phyloP scores from a whole-genome alignment of 2,329 filamentous ascomycete species.

The Spiromastix sp. region DNA sequence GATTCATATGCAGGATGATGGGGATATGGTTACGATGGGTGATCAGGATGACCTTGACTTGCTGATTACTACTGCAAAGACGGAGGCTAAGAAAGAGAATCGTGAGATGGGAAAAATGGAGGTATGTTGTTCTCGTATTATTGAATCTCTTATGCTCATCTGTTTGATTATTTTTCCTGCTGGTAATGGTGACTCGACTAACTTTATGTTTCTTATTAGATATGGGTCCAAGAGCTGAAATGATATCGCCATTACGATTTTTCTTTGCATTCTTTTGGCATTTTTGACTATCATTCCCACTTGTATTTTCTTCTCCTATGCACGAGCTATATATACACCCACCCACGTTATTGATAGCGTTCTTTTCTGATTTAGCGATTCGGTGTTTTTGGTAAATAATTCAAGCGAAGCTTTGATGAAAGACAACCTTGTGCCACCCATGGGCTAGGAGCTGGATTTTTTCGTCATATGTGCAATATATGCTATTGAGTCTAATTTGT shows the following conservation, averaged over 20 bases:
- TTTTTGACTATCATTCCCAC: background rate
- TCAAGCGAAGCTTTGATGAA: too few species aligned
- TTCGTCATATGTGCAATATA: too few species aligned
- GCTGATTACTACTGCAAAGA: slow-evolving; percentile 61
- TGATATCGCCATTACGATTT: background rate
- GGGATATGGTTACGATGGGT: slow-evolving; percentile 93
- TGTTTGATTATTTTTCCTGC: background rate
- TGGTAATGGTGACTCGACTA: background rate
- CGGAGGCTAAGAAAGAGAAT: slow-evolving; percentile 59
- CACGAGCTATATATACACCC: too few species aligned
- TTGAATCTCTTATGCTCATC: background rate
- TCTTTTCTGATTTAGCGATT: too few species aligned
- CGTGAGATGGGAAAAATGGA: slow-evolving; percentile 88
- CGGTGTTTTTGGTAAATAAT: too few species aligned
- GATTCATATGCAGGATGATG: slow-evolving; percentile 86
- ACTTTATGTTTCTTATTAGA: slow-evolving; percentile 7
- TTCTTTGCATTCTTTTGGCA: background rate
- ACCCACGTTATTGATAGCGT: too few species aligned
- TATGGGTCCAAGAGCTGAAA: slow-evolving; percentile 14
- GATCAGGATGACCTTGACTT: slow-evolving; percentile 95
- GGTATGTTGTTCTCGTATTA: slow-evolving; percentile 48
- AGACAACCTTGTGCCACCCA: too few species aligned
- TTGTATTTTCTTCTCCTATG: too few species aligned
- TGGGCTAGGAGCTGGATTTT: too few species aligned
- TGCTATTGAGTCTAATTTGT: too few species aligned